Base-by-base conservation (phyloP, 2,329 filamentous ascomycete genomes). In the Bipolaris bicolor region DNA sequence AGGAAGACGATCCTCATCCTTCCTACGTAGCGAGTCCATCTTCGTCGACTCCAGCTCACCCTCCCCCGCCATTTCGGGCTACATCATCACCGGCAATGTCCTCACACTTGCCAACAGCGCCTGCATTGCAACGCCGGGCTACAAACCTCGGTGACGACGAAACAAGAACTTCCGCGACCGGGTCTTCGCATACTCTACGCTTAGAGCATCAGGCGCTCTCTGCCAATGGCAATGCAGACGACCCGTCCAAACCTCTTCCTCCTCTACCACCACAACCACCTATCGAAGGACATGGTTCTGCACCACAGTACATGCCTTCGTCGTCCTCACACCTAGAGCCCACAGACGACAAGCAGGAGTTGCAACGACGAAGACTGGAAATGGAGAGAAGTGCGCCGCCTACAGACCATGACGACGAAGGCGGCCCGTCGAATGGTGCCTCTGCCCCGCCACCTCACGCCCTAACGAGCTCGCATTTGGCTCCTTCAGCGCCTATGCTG, bases 321-420 rank as follows among this genome's bases (percentile, higher is more conserved):
- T 65, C 67, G 16, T 67, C 80, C 7, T 69, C 71, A 7, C 67
- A 70, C 37, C 63, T 75, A 2, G 74, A 61, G 61, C 72, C 78
- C 3, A 80, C 77, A 13, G 90, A 95, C 53, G 93, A 96, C 74
- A 95, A 96, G 73, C 87, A 88, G 65, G 91, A 96, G 71, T 79
- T 92, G 6, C 90, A 93, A 49, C 69, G 78, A 15, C 72, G 74
- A 7, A 69, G 76, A 46, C 63, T 81, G 4, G 68, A 79, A 60
- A 64, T 76, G 59, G 76, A 79, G 43, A 69, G 72, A 7, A 81
- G 79, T 37, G 78, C 77, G 3, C 80, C 80, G 2, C 69, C 71
- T 1, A 64, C 56, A 2, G 65, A 70, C 4, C 60, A 66, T 10
- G 60, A 65, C 11, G 69, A 69, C 22, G 66, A 69, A 11, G 62